These are phyloP conservation scores for Tuber magnatum DNA, from an alignment of 495 filamentous ascomycete species.

Conservation along the genomic window DNA sequence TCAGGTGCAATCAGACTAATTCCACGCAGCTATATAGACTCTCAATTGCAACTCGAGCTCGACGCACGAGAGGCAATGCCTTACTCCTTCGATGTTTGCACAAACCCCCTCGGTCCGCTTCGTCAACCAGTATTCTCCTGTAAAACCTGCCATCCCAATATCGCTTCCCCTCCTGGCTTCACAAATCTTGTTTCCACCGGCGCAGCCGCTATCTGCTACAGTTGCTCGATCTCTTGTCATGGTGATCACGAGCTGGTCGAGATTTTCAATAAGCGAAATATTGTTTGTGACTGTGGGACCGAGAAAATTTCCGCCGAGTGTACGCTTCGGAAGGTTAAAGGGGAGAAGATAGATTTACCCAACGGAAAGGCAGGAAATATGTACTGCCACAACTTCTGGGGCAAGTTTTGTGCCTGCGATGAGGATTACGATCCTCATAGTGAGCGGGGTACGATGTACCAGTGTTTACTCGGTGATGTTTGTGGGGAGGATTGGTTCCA, in stretches of 20 bases:
- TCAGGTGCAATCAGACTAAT: constrained; percentile 1
- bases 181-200: constrained; percentile 13
- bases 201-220: constrained; percentile 85
- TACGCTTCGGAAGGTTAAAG: constrained; percentile 64
- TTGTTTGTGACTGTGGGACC: constrained; percentile 95
- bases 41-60: constrained; percentile 81
- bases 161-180: constrained; percentile 45
- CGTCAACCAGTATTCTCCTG: constrained; percentile 85
- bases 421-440: constrained; percentile 74
- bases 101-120: constrained; percentile 73
- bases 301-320: constrained; percentile 64
- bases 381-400: constrained; percentile 92
- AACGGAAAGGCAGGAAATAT: constrained; percentile 63
- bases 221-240: constrained; percentile 93
- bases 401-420: constrained; percentile 84
- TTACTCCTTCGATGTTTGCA: constrained; percentile 91
- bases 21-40: constrained; percentile 67
- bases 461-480: constrained; percentile 76
- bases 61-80: constrained; percentile 92
- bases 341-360: constrained; percentile 68
- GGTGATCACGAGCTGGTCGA: constrained; percentile 92
- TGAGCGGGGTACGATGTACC: constrained; percentile 98
- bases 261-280: constrained; percentile 90
- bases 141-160: constrained; percentile 82
- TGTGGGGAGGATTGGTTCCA: constrained; percentile 99